phyloP scores from a whole-genome alignment of 768 basidiomycete genomes.

The Cystobasidium onofrii region DNA sequence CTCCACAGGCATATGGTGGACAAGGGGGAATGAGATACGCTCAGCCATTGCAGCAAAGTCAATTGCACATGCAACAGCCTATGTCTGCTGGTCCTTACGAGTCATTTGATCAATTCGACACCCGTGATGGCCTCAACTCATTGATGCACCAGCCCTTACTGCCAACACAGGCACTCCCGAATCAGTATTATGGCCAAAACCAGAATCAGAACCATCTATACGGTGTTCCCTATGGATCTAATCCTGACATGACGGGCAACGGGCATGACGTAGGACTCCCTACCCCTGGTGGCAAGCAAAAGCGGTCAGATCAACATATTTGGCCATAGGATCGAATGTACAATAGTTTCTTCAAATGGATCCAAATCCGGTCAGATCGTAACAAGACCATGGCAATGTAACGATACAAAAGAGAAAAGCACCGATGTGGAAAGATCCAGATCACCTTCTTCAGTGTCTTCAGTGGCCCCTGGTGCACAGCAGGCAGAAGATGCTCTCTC shows the following conservation, averaged over 20 bases:
- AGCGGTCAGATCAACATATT: constrained; percentile 16
- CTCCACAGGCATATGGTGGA: constrained; percentile 54
- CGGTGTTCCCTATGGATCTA: background rate
- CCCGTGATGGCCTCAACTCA: constrained; percentile 42
- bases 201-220: background rate
- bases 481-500: too few species aligned
- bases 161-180: constrained; percentile 6
- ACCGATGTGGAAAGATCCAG: too few species aligned
- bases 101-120: constrained; percentile 38
- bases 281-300: constrained; percentile 3
- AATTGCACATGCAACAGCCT: constrained; percentile 49
- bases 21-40: constrained; percentile 51
- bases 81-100: constrained; percentile 43
- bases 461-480: too few species aligned
- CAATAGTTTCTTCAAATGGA: background rate
- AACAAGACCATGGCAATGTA: background rate
- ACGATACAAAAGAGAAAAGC: background rate
- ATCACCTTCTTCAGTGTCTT: too few species aligned
- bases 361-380: background rate
- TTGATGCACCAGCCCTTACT: constrained; percentile 45
- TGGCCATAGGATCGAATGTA: constrained; percentile 2
- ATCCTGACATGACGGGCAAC: background rate
- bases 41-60: constrained; percentile 55
- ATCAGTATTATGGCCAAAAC: background rate
- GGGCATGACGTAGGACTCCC: background rate